phyloP scores from a whole-genome alignment of 2,329 filamentous ascomycete genomes.

The Albifimbria verrucaria region DNA sequence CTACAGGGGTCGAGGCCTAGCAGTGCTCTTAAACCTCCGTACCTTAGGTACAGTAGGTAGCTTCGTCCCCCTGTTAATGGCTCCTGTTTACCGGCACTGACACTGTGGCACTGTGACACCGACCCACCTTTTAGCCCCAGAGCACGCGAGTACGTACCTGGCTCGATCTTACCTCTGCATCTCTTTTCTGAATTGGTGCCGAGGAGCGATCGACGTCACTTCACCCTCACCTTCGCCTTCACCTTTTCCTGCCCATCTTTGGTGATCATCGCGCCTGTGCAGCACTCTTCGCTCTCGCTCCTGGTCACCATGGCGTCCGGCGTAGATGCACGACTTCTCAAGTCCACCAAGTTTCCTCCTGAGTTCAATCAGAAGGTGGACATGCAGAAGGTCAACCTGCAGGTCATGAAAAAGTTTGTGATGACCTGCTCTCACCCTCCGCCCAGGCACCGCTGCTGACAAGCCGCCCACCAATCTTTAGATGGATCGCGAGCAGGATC shows the following conservation, averaged over 20 bases:
- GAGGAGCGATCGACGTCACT: conserved; percentile 3
- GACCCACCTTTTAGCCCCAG: not conserved
- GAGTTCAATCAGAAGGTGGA: conserved; percentile 96
- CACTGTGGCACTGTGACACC: too few relatives aligned
- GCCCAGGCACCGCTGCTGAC: not conserved
- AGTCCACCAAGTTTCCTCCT: conserved; percentile 87
- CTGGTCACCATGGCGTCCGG: conserved; percentile 66
- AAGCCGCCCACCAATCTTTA: conserved; percentile 33
- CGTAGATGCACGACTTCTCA: conserved; percentile 85
- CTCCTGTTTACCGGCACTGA: too few relatives aligned
- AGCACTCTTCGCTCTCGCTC: conserved; percentile 13
- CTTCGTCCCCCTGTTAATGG: too few relatives aligned
- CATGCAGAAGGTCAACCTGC: conserved; percentile 93
- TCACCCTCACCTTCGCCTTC: conserved; percentile 8
- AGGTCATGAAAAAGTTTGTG: conserved; percentile 93
- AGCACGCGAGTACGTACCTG: not conserved
- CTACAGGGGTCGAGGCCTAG: too few relatives aligned
- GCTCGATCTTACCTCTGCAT: not conserved
- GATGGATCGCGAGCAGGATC: conserved; percentile 91
- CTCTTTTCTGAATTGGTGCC: not conserved
- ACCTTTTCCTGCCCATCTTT: conserved; percentile 10
- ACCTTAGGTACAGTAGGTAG: too few relatives aligned
- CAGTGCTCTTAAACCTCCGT: too few relatives aligned
- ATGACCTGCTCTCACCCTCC: not conserved
- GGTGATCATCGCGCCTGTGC: conserved; percentile 8